phyloP scores from a whole-genome alignment of 768 basidiomycete genomes.

The Leucosporidium scottii region DNA sequence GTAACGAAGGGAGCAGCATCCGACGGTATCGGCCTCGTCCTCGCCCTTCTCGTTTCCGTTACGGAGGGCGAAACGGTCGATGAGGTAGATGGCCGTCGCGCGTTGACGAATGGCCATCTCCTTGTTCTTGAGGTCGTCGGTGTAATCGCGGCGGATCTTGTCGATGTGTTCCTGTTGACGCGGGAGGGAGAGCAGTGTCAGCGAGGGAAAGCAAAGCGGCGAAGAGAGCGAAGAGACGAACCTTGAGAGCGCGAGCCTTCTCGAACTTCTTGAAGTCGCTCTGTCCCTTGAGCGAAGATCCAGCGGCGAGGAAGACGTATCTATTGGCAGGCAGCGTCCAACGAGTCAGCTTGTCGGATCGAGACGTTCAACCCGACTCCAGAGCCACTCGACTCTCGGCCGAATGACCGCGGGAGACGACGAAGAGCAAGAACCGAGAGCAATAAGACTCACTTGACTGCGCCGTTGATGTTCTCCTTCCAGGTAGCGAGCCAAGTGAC shows the following conservation, averaged over 20 bases:
- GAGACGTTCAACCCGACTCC: not conserved
- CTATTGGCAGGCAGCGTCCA: conserved; percentile 53
- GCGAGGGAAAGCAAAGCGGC: not conserved
- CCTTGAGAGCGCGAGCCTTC: conserved; percentile 93
- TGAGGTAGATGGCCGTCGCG: conserved; percentile 99
- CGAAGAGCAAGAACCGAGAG: not conserved
- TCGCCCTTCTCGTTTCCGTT: conserved; percentile 99
- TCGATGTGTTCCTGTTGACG: conserved; percentile 73
- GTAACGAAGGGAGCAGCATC: conserved; percentile 93
- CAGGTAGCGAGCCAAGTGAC: conserved; percentile 99
- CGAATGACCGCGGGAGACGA: not conserved
- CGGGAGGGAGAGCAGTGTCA: not conserved
- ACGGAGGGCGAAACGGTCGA: conserved; percentile 91
- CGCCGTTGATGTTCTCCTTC: conserved; percentile 93
- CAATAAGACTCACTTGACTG: conserved; percentile 40
- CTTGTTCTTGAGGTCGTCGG: conserved; percentile 72
- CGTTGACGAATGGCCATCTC: conserved; percentile 92
- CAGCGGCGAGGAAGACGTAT: conserved; percentile 97
- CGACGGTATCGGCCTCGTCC: conserved; percentile 97
- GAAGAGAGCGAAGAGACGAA: conserved; percentile 40
- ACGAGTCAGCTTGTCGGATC: not conserved
- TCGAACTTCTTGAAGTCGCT: conserved; percentile 97
- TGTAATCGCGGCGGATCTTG: conserved; percentile 82
- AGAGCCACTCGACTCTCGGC: too few relatives aligned
- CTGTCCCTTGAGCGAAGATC: conserved; percentile 94